Evolutionary conservation across 768 basidiomycete species (phyloP), one percentile per base, ranked within the genome.

Genomic region (Tulasnella sp.): DNA sequence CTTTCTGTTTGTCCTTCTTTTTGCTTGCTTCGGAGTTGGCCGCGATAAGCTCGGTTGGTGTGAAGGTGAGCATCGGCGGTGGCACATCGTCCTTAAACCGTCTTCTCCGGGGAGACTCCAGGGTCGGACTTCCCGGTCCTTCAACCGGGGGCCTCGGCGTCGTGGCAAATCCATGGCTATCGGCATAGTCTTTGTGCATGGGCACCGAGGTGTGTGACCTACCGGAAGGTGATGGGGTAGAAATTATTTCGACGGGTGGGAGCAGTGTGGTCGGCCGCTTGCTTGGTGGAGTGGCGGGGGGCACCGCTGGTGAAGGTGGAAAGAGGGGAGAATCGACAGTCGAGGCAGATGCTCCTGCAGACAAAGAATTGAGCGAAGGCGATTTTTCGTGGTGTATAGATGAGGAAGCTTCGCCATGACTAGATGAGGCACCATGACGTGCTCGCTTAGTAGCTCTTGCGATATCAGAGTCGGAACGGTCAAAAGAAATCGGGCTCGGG

Each of bases 161-260:
- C 8, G 52, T 54, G 8, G 52, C 52, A n/a, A 54, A 54, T 27
- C 52, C 52, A 40, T 54, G 52, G 42, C 37, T 29, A 27, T 54
- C 52, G 52, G 21, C 36, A 54, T 54, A 40, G 23, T 54, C 52
- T 21, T 48, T 48, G 19, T 32, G 46, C 46, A 48, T 48, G 46
- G 46, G 23, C 52, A 40, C 39, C 52, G 36, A 40, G 52, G 21
- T 31, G 37, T 37, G 52, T 4, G 52, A 23, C 21, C 37, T 35
- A n/a, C 37, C 39, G 8, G 50, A 31, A 7, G 52, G 52, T 21
- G 52, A 54, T 9, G 52, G 52, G 7, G 52, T 54, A 14, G 52
- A 54, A 11, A 54, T 29, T 14, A 54, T 54, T 29, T 54, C 52
- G 36, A 54, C 32, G n/a, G 52, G 52, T 1, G 52, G 52, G 14